phyloP scores from a whole-genome alignment of 2,329 filamentous ascomycete species.

The Ascochyta lentis region DNA sequence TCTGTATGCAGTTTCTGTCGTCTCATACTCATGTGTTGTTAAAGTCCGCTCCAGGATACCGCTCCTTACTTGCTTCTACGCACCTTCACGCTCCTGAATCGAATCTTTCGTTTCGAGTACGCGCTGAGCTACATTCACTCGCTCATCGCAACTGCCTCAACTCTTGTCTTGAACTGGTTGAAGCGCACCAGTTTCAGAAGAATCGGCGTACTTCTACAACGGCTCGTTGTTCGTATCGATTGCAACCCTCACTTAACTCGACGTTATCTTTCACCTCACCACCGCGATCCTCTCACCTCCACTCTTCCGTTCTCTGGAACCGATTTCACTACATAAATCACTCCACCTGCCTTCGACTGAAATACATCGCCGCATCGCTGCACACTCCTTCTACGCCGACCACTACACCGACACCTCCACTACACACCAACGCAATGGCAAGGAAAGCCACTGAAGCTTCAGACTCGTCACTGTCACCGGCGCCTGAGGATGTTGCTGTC shows the following conservation, averaged over 20 bases:
- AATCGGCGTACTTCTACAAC: too few species aligned
- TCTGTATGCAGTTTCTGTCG: not conserved
- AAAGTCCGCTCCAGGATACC: not conserved
- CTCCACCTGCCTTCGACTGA: not conserved
- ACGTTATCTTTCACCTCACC: not conserved
- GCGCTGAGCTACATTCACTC: conserved; percentile 1
- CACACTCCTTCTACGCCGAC: conserved; percentile 1
- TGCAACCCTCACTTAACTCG: not conserved
- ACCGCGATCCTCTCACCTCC: conserved; percentile 10
- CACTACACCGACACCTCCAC: not conserved
- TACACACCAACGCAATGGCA: conserved; percentile 26
- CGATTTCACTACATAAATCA: not conserved
- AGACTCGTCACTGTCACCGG: conserved; percentile 34
- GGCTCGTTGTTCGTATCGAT: not conserved
- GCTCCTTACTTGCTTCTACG: not conserved
- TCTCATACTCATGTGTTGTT: not conserved
- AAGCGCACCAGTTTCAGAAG: too few species aligned
- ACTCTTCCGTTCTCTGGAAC: not conserved
- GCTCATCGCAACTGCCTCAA: not conserved
- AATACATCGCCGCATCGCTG: not conserved
- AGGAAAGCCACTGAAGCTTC: conserved; percentile 22
- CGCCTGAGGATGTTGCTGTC: conserved; percentile 20
- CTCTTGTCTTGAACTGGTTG: not conserved
- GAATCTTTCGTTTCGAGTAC: not conserved
- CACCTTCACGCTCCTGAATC: not conserved